A percentile compares a stretch with the other conserved stretches of the same genome.
Evolutionary conservation across 495 filamentous ascomycete genomes (phyloP).

Genomic region (Pseudoneurospora amorphoporcata): DNA sequence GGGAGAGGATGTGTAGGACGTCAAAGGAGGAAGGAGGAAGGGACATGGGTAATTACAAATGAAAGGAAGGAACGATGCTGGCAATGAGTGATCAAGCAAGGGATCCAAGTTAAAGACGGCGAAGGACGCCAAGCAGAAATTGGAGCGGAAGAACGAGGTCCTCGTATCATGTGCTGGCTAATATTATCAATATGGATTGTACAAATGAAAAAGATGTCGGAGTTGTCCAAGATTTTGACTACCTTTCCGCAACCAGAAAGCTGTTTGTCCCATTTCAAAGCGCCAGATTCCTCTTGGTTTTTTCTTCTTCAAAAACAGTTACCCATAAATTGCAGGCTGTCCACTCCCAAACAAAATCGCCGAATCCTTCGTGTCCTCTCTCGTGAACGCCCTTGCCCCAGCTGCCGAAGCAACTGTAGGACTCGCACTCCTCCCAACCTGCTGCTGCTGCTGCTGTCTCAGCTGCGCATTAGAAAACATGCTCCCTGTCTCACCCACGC

Average conservation of each 20-base stretch:
- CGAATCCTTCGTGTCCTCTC: neutral
- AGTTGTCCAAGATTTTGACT: neutral
- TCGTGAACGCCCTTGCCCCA: neutral
- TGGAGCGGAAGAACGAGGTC: neutral
- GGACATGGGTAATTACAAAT: neutral
- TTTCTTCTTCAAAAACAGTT: neutral
- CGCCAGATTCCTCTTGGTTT: neutral
- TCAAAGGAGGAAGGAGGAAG: neutral
- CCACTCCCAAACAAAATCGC: neutral
- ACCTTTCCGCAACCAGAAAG: neutral
- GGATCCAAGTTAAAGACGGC: neutral
- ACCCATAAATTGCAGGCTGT: neutral
- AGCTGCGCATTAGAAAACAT: slow-evolving; percentile 17
- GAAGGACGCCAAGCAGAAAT: neutral
- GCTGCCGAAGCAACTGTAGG: neutral
- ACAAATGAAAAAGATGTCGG: neutral
- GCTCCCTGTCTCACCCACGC: slow-evolving; percentile 30
- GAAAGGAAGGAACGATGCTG: neutral
- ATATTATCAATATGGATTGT: neutral
- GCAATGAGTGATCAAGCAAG: neutral
- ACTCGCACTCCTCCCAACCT: neutral
- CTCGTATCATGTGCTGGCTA: neutral
- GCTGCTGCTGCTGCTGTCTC: neutral
- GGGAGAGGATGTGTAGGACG: neutral
- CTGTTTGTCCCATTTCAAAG: neutral